Evolutionary conservation across 345 rosid species (phyloP).

Genomic region (Boechera retrofracta): DNA sequence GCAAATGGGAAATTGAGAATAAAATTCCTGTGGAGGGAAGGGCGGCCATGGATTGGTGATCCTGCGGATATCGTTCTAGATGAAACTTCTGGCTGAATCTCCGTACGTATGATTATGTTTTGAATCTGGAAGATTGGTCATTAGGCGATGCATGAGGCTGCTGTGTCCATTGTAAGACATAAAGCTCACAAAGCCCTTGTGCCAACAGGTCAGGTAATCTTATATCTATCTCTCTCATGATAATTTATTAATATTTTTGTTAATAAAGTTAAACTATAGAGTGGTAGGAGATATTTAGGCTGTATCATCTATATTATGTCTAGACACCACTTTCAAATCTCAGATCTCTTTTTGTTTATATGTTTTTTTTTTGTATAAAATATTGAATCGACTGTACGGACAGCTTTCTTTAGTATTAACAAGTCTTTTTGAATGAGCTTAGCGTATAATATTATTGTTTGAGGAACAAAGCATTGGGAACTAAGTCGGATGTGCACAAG

Average conservation of each 20-base stretch:
- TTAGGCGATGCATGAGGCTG: slow-evolving; percentile 39
- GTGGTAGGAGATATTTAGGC: slow-evolving; percentile 44
- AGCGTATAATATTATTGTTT: not conserved
- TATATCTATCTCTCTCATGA: slow-evolving; percentile 35
- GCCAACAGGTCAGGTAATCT: slow-evolving; percentile 32
- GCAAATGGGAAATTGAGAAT: slow-evolving; percentile 93
- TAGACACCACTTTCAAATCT: slow-evolving; percentile 35
- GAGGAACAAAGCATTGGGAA: slow-evolving; percentile 1
- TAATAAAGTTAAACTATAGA: slow-evolving; percentile 48
- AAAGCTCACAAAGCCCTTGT: slow-evolving; percentile 38
- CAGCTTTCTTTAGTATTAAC: slow-evolving; percentile 29
- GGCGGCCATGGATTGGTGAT: slow-evolving; percentile 95
- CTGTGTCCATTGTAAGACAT: slow-evolving; percentile 37
- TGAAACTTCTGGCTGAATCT: slow-evolving; percentile 47
- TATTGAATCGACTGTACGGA: slow-evolving; percentile 38
- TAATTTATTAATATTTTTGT: slow-evolving; percentile 46
- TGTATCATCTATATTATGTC: slow-evolving; percentile 44
- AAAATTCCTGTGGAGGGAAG: slow-evolving; percentile 96
- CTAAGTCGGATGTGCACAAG: not conserved
- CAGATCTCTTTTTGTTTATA: slow-evolving; percentile 36
- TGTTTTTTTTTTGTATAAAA: slow-evolving; percentile 42
- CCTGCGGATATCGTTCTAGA: slow-evolving; percentile 90
- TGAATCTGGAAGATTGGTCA: slow-evolving; percentile 39
- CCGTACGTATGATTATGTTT: slow-evolving; percentile 34
- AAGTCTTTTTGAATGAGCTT: slow-evolving; percentile 29